Base-by-base conservation (phyloP, 345 rosid genomes). In the Turritis glabra region DNA sequence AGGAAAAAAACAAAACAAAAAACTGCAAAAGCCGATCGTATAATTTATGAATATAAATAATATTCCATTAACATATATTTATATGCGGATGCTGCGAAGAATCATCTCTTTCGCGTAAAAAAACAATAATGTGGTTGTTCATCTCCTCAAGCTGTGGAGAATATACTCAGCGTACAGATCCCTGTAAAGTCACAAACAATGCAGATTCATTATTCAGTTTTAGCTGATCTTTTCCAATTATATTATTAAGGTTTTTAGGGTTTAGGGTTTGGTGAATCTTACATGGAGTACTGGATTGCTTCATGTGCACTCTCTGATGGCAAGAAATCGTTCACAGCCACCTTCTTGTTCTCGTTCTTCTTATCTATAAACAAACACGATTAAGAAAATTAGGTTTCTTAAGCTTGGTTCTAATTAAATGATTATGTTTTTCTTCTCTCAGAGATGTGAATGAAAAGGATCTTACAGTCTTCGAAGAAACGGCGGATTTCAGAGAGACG, bases 301-400 rank as follows among this genome's bases (percentile, higher is more conserved):
- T 79, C 93, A 38, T 73, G 63, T 37, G 97, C 97, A 17, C 80
- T 51, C 37, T 67, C 72, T 7, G 97, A 60, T 57, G 98, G 97
- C 60, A 94, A 73, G 58, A 94, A 91, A 1, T 94, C 97, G 25
- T 94, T 85, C 23, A 94, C 98, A 27, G 98, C 98, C 44, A 94
- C 98, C 81, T 84, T 90, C 84, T 94, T 91, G 88, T 94, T 87
- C 85, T 94, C 98, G 41, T 94, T 94, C 81, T 94, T 94, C 88
- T 94, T 94, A 78, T 94, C 98, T 94, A 77, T 25, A 52, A 25
- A 1, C 56, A 57, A 51, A 30, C 9, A 21, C 0, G 19, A 43
- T 43, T 41, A 14, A n/a, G 48, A 9, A n/a, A n/a, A n/a, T n/a
- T n/a, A n/a, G n/a, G n/a, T n/a, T 43, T n/a, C 19, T n/a, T n/a